A percentile compares a stretch with the other conserved stretches of the same genome.
Evolutionary conservation across 2,329 filamentous ascomycete genomes (phyloP).

Genomic region (Alternaria alternata): DNA sequence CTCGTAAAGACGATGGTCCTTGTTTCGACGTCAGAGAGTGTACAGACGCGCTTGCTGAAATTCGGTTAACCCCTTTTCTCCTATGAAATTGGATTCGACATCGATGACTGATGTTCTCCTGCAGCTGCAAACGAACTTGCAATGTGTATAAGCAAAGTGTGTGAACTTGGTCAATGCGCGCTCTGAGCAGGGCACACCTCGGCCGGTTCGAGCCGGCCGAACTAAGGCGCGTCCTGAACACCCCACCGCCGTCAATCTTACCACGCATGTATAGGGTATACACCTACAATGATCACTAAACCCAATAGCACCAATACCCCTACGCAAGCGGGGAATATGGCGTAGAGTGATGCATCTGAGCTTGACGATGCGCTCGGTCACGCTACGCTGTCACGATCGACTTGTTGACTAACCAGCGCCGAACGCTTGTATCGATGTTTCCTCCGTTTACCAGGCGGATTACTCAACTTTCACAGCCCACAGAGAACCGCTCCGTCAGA

Average conservation of each 20-base stretch:
- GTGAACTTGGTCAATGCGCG: background rate
- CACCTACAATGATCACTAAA: background rate
- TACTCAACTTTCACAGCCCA: background rate
- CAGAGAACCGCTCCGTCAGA: background rate
- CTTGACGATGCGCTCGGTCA: background rate
- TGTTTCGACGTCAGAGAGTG: background rate
- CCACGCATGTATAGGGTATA: background rate
- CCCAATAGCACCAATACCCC: background rate
- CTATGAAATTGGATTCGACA: background rate
- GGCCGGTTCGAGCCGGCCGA: background rate
- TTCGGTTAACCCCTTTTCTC: background rate
- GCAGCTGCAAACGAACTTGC: background rate
- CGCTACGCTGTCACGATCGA: background rate
- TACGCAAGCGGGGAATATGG: background rate
- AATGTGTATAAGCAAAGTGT: background rate
- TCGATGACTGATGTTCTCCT: background rate
- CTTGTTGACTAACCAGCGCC: background rate
- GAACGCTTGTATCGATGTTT: background rate
- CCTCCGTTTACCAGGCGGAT: background rate
- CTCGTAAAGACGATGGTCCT: background rate
- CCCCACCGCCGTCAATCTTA: background rate
- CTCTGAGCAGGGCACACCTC: background rate
- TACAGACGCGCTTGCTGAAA: background rate
- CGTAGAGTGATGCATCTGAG: background rate
- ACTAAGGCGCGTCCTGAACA: background rate